Base-by-base conservation (phyloP, 2,329 filamentous ascomycete genomes). In the Trichoderma hamatum region DNA sequence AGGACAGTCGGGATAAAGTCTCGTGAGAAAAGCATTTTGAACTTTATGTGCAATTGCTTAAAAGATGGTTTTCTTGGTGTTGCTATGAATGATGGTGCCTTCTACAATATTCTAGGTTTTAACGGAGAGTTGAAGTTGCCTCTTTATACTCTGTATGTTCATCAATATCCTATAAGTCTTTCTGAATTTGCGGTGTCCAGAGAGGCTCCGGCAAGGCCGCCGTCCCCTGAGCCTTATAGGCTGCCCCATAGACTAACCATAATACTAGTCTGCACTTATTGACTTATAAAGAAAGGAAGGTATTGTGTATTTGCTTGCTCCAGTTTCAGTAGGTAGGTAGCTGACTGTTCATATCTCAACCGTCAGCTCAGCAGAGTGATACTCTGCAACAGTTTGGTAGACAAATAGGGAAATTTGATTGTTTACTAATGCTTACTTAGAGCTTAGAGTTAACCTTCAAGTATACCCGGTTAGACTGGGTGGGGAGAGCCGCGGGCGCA, bases 1-100 rank as follows among this genome's bases (percentile, higher is more conserved):
- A 63, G 10, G 60, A 52, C 28, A 3, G 60, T 63, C 4, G 60
- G 60, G 21, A 62, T 49, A 24, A 62, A 24, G 28, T 51, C 59
- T 51, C 43, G 59, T 51, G 24, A 5, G 28, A 62, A 62, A 4
- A 51, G 43, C 59, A 62, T 62, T 6, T 11, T 26, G 43, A 62
- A 62, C 2, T 43, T 43, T 7, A 1, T 3, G 16, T 43, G 1
- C 7, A 2, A 19, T 3, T 43, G 19, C 6, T 43, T n/a, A 3
- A 5, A 3, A 3, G 46, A 49, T 13, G n/a, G n/a, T 10, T 24
- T 49, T 46, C 19, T 21, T 9, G 36, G 3, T 7, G 39, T n/a
- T 49, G 46, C 0, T 21, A 4, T 9, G 43, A 21, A 46, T 24
- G 46, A 13, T 21, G 43, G 10, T 49, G 46, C 5, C 46, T 49